phyloP scores from a whole-genome alignment of 768 basidiomycete genomes.

The Boletus insuetus region DNA sequence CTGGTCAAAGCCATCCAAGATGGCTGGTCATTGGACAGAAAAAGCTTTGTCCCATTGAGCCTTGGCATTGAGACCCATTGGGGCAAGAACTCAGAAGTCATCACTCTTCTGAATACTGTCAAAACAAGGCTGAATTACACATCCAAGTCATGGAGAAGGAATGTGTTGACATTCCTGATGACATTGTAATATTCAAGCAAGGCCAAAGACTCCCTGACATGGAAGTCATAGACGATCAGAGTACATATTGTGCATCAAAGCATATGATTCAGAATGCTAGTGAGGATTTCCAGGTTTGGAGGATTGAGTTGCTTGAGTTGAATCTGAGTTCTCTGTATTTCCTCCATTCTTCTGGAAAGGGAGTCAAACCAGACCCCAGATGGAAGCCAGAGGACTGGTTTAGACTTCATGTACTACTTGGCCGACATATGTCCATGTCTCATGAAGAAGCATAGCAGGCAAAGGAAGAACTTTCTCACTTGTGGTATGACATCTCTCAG shows the following conservation, averaged over 20 bases:
- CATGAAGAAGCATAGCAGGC: too few species aligned
- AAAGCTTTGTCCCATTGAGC: neutral
- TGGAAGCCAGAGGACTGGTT: slow-evolving; percentile 2
- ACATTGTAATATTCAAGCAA: neutral
- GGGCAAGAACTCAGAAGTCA: neutral
- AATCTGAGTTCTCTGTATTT: slow-evolving; percentile 3
- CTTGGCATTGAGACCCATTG: neutral
- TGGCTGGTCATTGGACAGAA: neutral
- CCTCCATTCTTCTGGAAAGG: neutral
- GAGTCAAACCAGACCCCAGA: slow-evolving; percentile 4
- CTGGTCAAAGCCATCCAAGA: neutral
- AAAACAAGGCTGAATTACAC: neutral
- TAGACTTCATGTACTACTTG: neutral
- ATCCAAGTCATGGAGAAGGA: neutral
- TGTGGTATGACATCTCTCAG: neutral
- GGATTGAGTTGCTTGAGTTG: neutral
- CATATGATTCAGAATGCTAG: slow-evolving; percentile 10
- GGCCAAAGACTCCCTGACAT: slow-evolving; percentile 1
- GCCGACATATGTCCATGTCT: neutral
- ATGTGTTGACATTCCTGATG: neutral
- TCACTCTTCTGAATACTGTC: neutral
- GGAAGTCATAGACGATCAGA: slow-evolving; percentile 1
- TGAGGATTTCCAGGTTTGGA: slow-evolving; percentile 6
- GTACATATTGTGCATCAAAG: neutral
- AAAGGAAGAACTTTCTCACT: too few species aligned